Evolutionary conservation across 2,329 filamentous ascomycete species (phyloP).

Genomic region (Thielaviopsis populi): DNA sequence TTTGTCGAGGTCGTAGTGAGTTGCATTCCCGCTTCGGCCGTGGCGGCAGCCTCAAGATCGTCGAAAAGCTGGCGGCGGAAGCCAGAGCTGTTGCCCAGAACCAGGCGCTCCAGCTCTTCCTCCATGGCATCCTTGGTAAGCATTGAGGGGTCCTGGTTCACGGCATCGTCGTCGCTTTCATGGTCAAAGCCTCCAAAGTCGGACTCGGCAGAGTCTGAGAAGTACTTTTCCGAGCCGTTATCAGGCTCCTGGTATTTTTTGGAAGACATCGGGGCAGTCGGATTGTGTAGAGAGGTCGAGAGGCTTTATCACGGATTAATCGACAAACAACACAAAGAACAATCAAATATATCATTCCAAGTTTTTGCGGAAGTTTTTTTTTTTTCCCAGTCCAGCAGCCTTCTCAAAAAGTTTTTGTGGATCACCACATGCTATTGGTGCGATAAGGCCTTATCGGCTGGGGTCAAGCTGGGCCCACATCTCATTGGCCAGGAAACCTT

Average conservation of each 20-base stretch:
- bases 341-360: not conserved
- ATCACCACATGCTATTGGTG: conserved; percentile 5
- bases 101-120: conserved; percentile 69
- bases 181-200: conserved; percentile 21
- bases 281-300: not conserved
- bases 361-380: conserved; percentile 13
- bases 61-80: conserved; percentile 60
- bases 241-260: conserved; percentile 10
- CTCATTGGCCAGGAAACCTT: not conserved
- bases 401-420: conserved; percentile 14
- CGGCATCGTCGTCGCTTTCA: conserved; percentile 21
- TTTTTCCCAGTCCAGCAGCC: conserved; percentile 8
- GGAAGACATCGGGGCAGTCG: not conserved
- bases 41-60: conserved; percentile 22
- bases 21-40: conserved; percentile 23
- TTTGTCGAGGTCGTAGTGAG: conserved; percentile 30
- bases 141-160: conserved; percentile 19
- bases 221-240: conserved; percentile 20
- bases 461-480: not conserved
- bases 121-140: conserved; percentile 67
- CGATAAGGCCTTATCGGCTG: conserved; percentile 14
- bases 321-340: not conserved
- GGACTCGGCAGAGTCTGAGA: conserved; percentile 20
- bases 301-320: not conserved
- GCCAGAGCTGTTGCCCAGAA: conserved; percentile 74